Base-by-base conservation (phyloP, 1,284 basidiomycete genomes). In the Pascua guehoae region DNA sequence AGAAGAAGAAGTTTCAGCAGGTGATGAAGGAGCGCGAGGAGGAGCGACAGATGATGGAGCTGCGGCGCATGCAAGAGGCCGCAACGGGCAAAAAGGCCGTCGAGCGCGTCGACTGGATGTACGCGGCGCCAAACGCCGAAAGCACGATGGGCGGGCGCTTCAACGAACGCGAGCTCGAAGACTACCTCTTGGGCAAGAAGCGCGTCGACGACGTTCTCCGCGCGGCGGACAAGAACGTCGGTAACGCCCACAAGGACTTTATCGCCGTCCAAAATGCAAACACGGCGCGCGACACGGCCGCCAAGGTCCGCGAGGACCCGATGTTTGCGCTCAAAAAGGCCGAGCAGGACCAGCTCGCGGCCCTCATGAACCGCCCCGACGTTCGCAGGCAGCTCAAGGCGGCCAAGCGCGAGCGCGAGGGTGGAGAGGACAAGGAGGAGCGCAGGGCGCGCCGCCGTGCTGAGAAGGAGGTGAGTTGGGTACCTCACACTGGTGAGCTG, bases 91-190 rank as follows among this genome's bases (percentile, higher is more conserved):
- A 88, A 81, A 96, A 94, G 79, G 82, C 90, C 64, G 84, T 87
- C 49, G 94, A 98, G 75, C 91, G 92, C 71, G 79, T 98, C 52
- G 95, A 98, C 75, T 98, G 96, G 96, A 95, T 98, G 91, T 98
- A 98, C 79, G 82, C 94, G 14, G 96, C 95, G 1, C 95, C 96
- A 2, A 89, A 90, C 0, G 90, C 88, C 14, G 87, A 81, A 56
- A 85, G 89, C 65, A 95, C 91, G 64, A 60, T 76, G n/a, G 77
- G 77, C 12, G 75, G 75, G 2, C 67, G 70, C 18, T 65, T 76
- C 15, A 72, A 71, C 17, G 78, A 88, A 37, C 91, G 90, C 65
- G 95, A 98, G 61, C 78, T 98, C 66, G 96, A 98, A 79, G 92
- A 95, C 66, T 98, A 98, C 71, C 80, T 98, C 7, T 81, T 98